Evolutionary conservation across 768 basidiomycete species (phyloP).

Genomic region (Kwoniella shandongensis): DNA sequence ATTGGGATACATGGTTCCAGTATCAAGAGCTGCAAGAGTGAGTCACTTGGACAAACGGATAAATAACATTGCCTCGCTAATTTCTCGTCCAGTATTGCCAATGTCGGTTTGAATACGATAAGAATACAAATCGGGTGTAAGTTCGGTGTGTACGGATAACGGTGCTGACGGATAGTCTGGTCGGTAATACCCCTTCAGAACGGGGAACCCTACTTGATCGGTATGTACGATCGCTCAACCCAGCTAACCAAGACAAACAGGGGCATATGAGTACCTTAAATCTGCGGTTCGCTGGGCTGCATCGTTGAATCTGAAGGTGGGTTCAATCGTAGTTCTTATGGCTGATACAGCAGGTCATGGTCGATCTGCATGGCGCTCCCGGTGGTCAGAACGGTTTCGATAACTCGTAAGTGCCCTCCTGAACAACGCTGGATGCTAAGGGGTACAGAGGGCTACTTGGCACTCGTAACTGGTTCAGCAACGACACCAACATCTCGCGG

Average conservation of each 20-base stretch:
- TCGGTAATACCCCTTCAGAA: constrained; percentile 44
- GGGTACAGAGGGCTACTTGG: constrained; percentile 40
- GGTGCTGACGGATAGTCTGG: constrained; percentile 36
- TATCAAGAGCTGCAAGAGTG: constrained; percentile 39
- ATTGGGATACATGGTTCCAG: constrained; percentile 47
- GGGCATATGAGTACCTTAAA: constrained; percentile 47
- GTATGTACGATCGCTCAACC: constrained; percentile 12
- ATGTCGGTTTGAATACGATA: constrained; percentile 48
- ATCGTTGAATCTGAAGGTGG: constrained; percentile 38
- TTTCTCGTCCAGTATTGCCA: constrained; percentile 19
- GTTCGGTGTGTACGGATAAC: constrained; percentile 3
- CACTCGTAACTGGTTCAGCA: constrained; percentile 44
- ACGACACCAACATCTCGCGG: constrained; percentile 39
- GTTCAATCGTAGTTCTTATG: neutral
- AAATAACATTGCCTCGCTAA: neutral
- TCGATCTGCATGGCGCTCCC: constrained; percentile 51
- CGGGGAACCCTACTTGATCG: constrained; percentile 44
- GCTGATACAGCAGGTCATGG: constrained; percentile 28
- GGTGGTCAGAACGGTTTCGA: constrained; percentile 51
- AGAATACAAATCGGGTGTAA: constrained; percentile 50
- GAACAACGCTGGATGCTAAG: neutral
- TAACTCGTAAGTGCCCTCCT: constrained; percentile 33
- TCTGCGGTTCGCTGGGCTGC: constrained; percentile 47
- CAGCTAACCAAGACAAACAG: constrained; percentile 9
- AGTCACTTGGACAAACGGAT: constrained; percentile 1